Conservation (phyloP, 305 asterid species). For the Solanum hybrid region DNA sequence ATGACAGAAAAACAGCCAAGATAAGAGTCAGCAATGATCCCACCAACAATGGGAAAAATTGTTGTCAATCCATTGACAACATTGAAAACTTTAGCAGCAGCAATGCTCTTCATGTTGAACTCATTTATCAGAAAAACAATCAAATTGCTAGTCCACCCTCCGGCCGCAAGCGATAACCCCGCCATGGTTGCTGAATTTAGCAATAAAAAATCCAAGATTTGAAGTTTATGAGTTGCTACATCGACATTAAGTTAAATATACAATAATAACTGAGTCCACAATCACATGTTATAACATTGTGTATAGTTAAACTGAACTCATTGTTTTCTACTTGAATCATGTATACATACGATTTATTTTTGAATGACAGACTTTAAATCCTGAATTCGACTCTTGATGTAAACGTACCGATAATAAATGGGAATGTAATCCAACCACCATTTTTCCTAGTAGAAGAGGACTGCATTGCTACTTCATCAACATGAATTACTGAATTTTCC, state of each 20-base stretch:
- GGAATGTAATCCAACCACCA: conserved; percentile 17
- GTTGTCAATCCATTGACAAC: conserved; percentile 43
- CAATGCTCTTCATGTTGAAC: conserved; percentile 42
- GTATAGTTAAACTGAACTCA: not conserved
- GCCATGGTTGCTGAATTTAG: conserved; percentile 17
- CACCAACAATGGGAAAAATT: conserved; percentile 54
- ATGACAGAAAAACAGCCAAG: conserved; percentile 51
- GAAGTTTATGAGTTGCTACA: not conserved
- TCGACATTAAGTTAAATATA: not conserved
- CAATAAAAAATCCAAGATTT: not conserved
- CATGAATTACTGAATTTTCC: conserved; percentile 18
- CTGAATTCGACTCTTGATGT: not conserved
- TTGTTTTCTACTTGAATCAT: not conserved
- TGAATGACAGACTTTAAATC: too few species aligned
- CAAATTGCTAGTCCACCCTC: conserved; percentile 53
- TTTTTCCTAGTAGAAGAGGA: not conserved
- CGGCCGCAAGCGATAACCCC: conserved; percentile 31
- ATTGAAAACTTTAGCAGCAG: conserved; percentile 50
- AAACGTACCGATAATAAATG: not conserved
- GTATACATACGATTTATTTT: too few species aligned
- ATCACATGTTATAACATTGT: not conserved
- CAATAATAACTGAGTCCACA: not conserved
- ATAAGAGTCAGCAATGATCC: conserved; percentile 53
- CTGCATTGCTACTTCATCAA: conserved; percentile 9
- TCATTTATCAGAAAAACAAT: conserved; percentile 57